Percentiles rank a stretch among this genome's conserved stretches.
Conservation (phyloP, 2,329 filamentous ascomycete genomes). For the Aspergillus cejpii region DNA sequence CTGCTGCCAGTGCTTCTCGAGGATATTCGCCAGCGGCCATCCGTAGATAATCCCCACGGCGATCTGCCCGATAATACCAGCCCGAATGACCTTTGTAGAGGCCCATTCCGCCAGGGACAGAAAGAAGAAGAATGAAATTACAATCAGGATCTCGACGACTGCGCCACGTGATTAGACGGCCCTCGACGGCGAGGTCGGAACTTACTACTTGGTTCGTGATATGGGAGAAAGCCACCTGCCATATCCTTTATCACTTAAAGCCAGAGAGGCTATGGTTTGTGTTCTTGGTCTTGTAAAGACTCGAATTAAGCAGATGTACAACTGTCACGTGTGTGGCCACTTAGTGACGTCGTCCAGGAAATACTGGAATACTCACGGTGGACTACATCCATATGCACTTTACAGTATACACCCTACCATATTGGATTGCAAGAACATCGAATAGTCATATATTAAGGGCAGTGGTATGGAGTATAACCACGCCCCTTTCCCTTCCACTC, state of each 20-base stretch:
- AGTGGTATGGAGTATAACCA: too few species aligned
- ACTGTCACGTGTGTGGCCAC: too few species aligned
- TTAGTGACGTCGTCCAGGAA: too few species aligned
- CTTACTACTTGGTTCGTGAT: slow-evolving; percentile 38
- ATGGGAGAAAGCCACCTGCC: slow-evolving; percentile 31
- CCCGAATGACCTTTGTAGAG: slow-evolving; percentile 38
- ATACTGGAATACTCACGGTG: too few species aligned
- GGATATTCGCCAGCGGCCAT: slow-evolving; percentile 41
- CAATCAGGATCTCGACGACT: slow-evolving; percentile 39
- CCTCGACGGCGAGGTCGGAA: slow-evolving; percentile 1
- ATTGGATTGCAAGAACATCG: too few species aligned
- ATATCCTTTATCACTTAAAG: too few species aligned
- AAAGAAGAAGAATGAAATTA: slow-evolving; percentile 44
- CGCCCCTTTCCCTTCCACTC: too few species aligned
- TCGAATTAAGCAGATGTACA: neutral
- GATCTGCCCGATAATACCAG: slow-evolving; percentile 45
- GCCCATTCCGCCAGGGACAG: slow-evolving; percentile 40
- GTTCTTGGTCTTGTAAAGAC: neutral
- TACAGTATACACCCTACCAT: too few species aligned
- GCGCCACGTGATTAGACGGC: slow-evolving; percentile 3
- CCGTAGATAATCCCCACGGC: slow-evolving; percentile 45
- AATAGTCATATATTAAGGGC: too few species aligned
- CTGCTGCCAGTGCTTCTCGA: slow-evolving; percentile 41
- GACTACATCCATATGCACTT: too few species aligned
- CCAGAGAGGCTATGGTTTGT: too few species aligned